These are phyloP conservation scores for Erythrophleum fordii DNA, from an alignment of 306 rosid species.

Conservation along the genomic window DNA sequence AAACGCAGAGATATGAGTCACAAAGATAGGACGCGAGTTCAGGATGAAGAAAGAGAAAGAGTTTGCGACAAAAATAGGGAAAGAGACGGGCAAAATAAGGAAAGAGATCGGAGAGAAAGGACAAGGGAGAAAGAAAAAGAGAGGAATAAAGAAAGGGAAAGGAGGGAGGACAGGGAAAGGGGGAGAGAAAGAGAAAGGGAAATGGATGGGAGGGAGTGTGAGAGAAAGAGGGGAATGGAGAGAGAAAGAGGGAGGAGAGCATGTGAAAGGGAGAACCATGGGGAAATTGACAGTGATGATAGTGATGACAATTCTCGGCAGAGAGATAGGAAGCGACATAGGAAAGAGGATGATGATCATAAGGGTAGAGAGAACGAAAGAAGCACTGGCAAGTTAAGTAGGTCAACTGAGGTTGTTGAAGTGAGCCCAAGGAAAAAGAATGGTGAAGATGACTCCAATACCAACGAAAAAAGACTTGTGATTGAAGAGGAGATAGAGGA, in stretches of 20 bases:
- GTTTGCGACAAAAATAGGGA: conserved; percentile 42
- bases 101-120: conserved; percentile 41
- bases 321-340: conserved; percentile 64
- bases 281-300: conserved; percentile 65
- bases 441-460: conserved; percentile 54
- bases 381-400: conserved; percentile 52
- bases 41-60: conserved; percentile 41
- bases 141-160: conserved; percentile 44
- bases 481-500: conserved; percentile 84
- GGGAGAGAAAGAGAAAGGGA: conserved; percentile 53
- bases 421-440: conserved; percentile 63
- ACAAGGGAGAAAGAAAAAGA: conserved; percentile 31
- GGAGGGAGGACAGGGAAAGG: conserved; percentile 37
- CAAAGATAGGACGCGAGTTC: conserved; percentile 13
- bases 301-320: conserved; percentile 65
- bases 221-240: conserved; percentile 37
- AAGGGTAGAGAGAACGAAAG: conserved; percentile 61
- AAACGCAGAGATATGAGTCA: conserved; percentile 42
- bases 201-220: conserved; percentile 52
- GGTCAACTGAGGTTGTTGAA: conserved; percentile 55
- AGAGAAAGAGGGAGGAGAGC: conserved; percentile 42
- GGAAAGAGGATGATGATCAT: conserved; percentile 63
- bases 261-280: conserved; percentile 64
- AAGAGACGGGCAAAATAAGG: conserved; percentile 34
- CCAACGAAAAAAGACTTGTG: conserved; percentile 55